phyloP scores from a whole-genome alignment of 2,329 filamentous ascomycete genomes.

The Pyricularia grisea region DNA sequence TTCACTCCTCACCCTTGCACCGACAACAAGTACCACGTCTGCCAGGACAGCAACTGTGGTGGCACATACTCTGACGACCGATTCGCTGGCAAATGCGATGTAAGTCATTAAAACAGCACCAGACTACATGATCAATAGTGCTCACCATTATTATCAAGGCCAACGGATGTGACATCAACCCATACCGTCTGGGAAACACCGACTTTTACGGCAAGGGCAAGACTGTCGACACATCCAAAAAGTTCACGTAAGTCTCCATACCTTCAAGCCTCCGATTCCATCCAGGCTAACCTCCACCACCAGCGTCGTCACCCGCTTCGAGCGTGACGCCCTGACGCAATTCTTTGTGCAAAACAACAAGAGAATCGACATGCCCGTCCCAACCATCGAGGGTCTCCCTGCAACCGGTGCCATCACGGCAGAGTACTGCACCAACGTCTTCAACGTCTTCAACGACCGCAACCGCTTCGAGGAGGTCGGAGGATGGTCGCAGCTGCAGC shows the following conservation, averaged over 20 bases:
- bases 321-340: conserved; percentile 27
- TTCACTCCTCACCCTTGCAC: conserved; percentile 51
- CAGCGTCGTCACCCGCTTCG: conserved; percentile 51
- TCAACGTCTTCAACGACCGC: conserved; percentile 45
- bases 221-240: conserved; percentile 46
- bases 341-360: conserved; percentile 52
- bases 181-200: conserved; percentile 50
- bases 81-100: conserved; percentile 46
- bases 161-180: conserved; percentile 58
- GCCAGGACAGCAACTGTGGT: conserved; percentile 33
- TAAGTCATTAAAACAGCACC: background rate
- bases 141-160: conserved; percentile 11
- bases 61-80: conserved; percentile 30
- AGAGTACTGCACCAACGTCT: conserved; percentile 41
- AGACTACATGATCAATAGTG: background rate
- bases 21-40: conserved; percentile 28
- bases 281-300: background rate
- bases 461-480: conserved; percentile 41
- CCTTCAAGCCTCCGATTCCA: background rate
- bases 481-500: conserved; percentile 42
- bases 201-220: conserved; percentile 44
- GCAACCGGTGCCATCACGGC: conserved; percentile 29
- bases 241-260: conserved; percentile 29
- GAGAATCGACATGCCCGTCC: conserved; percentile 39
- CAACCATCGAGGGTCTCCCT: conserved; percentile 17